Evolutionary conservation across 345 rosid species (phyloP), one percentile per base, ranked within the genome.

Genomic region (Sapria himalayana): DNA sequence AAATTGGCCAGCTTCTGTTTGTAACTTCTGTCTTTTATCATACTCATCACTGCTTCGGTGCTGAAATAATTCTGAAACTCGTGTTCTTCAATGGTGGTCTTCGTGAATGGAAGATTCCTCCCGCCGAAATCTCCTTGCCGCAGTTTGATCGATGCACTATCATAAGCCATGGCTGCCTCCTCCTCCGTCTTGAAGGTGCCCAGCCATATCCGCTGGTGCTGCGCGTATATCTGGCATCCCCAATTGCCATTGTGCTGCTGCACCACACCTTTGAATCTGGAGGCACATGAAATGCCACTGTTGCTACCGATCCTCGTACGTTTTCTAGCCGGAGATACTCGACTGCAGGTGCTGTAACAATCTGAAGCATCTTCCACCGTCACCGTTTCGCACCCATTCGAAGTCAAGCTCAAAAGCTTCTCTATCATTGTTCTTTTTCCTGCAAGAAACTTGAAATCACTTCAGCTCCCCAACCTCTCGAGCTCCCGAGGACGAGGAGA

Each of bases 161-260:
- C 79, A 17, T 74, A 78, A 4, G 82, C 79, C 74, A 64, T 62
- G 2, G 82, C 82, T 0, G 79, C 91, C 18, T 71, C 82, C 36
- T 36, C 34, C 19, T 71, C 79, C 0, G 74, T 45, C 21, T 52
- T 71, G 50, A 74, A 78, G n/a, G 82, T 74, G n/a, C 91, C 91
- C 0, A 78, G 74, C 82, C 91, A 78, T 17, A 66, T 58, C 19
- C 82, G 49, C 16, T 55, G 54, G 51, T 62, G 71, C 22, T 69
- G 62, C 29, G 67, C 63, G 9, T 74, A 74, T 16, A 74, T 64
- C 45, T 73, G 91, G 0, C 76, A 74, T 6, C 91, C 91, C 82
- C 91, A 78, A 27, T 64, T 49, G 2, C 82, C 91, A 13, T 69
- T 69, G 14, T 54, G 73, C 31, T 64, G 79, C 0, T 65, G 69